Base-by-base conservation (phyloP, 495 filamentous ascomycete species). In the Alectoria sarmentosa region DNA sequence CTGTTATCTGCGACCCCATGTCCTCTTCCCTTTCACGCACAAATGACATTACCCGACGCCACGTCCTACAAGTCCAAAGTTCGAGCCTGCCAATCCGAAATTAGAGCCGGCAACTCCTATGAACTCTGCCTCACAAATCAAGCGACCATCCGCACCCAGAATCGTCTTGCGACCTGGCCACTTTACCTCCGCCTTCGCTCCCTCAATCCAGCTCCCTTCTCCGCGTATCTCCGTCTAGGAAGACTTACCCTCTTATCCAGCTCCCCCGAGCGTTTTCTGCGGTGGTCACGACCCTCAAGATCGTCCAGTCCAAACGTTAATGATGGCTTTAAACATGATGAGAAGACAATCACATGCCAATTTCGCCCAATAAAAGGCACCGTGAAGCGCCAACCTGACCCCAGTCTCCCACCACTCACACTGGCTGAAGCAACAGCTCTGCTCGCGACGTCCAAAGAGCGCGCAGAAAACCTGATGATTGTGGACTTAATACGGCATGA, bases 401-500 rank as follows among this genome's bases (percentile, higher is more conserved):
- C 56, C 4, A 38, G 38, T 15, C n/a, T 26, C 3, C 67, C 62
- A 32, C 65, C 59, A n/a, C 58, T 84, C 71, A 93, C 88, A 2
- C 76, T 87, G 49, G 82, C 78, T 17, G 78, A 88, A 67, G 93
- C 92, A 19, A 84, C 83, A 46, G 73, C 73, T 46, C 83, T 92
- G 65, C 82, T 96, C 6, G 79, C 86, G 58, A 82, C 88, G 2
- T 86, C 87, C 17, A 98, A 98, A 72, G 94, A 97, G 71, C 87
- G 86, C 69, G 92, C 94, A 17, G 94, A 98, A 76, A 97, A 97
- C 70, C 83, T 98, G 10, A 98, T 98, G 94, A 97, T 98, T 65
- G 91, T 96, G 1, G 94, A 97, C 76, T 79, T 98, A 9, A 91
- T 96, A 37, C 82, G 93, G 0, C 93, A 97, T 72, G 94, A 98